Evolutionary conservation across 768 basidiomycete species (phyloP).

Genomic region (Symmetrospora coprosmae): DNA sequence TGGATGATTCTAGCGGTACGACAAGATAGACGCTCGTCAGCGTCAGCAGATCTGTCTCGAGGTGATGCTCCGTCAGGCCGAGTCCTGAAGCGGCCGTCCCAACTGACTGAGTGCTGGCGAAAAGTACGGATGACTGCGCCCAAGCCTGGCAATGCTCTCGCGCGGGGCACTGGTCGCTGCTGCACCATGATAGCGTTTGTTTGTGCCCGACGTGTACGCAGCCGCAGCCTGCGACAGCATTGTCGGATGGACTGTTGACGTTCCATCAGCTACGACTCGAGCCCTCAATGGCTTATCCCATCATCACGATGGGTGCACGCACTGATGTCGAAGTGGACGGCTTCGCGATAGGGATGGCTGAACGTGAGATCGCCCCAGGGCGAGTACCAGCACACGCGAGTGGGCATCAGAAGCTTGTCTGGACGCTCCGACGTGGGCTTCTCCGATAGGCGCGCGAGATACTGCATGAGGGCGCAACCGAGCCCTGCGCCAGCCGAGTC

Average conservation of each 20-base stretch:
- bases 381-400: slow-evolving; percentile 12
- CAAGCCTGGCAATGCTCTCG: slow-evolving; percentile 1
- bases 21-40: neutral
- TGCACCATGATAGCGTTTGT: neutral
- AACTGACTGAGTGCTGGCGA: slow-evolving; percentile 12
- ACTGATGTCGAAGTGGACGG: slow-evolving; percentile 17
- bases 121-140: slow-evolving; percentile 1
- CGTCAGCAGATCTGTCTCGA: neutral
- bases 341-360: neutral
- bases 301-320: neutral
- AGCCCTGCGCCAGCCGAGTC: slow-evolving; percentile 29
- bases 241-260: neutral
- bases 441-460: slow-evolving; percentile 20
- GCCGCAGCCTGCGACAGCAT: neutral
- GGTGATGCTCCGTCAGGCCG: too few relatives aligned
- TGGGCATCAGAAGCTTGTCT: slow-evolving; percentile 14
- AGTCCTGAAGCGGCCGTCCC: neutral
- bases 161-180: neutral
- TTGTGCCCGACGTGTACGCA: neutral
- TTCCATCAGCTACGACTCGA: neutral
- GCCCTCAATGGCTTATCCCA: neutral
- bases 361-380: slow-evolving; percentile 30
- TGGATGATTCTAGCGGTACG: neutral
- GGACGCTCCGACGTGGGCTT: neutral
- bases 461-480: slow-evolving; percentile 24